Evolutionary conservation across 495 filamentous ascomycete genomes (phyloP).

Genomic region (Hypoxylon fragiforme): DNA sequence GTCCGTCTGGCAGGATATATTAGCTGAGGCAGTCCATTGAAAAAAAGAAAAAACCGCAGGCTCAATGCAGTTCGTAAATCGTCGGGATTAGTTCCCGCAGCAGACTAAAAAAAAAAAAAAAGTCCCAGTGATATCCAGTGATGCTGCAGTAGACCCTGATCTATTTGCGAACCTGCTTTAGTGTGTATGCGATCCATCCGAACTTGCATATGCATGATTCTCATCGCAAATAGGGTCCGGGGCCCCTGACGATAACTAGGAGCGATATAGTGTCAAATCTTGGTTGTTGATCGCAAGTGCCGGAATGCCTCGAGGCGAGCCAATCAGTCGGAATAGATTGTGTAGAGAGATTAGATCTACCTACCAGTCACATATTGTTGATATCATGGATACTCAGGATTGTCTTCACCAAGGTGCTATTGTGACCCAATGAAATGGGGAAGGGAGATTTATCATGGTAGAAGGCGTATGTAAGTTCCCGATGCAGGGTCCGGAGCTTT

Average conservation of each 20-base stretch:
- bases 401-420: not conserved
- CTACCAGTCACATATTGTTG: too few relatives aligned
- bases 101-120: not conserved
- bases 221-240: not conserved
- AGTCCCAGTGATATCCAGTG: constrained; percentile 1
- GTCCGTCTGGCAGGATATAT: constrained; percentile 1
- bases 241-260: not conserved
- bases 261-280: constrained; percentile 8
- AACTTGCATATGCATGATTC: constrained; percentile 21
- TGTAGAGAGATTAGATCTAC: constrained; percentile 13
- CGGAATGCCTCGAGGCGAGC: constrained; percentile 9
- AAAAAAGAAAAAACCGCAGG: constrained; percentile 22
- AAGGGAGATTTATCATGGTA: not conserved
- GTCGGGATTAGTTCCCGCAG: not conserved
- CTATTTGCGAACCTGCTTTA: constrained; percentile 21
- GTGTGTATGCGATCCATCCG: constrained; percentile 9
- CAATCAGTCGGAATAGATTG: constrained; percentile 6
- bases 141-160: constrained; percentile 8
- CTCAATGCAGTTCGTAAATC: constrained; percentile 6
- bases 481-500: constrained; percentile 27
- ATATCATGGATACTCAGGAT: too few relatives aligned
- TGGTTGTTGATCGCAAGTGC: constrained; percentile 4
- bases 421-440: constrained; percentile 8
- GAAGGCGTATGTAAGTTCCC: constrained; percentile 16
- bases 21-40: not conserved